Evolutionary conservation across 2,329 filamentous ascomycete genomes (phyloP).

Genomic region (Monascus ruber): DNA sequence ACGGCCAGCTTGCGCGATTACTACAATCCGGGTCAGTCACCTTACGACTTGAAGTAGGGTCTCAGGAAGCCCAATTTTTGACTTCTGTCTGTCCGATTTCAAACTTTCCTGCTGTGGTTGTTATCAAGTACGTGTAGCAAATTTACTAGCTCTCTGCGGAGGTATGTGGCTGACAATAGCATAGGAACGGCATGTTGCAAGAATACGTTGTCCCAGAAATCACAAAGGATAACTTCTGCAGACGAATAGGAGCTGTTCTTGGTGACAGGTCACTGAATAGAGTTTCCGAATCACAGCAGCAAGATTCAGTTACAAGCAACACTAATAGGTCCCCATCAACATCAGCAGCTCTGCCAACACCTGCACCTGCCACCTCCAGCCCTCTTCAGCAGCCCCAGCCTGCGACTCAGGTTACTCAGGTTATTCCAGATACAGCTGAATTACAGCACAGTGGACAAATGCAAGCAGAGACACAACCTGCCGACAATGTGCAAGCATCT

Average conservation of each 20-base stretch:
- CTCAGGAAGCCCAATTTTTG: conserved; percentile 70
- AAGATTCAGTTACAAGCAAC: conserved; percentile 1
- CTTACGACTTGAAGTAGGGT: conserved; percentile 59
- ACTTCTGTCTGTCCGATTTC: conserved; percentile 72
- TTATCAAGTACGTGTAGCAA: conserved; percentile 53
- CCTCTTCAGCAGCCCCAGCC: conserved; percentile 2
- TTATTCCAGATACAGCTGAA: too few species aligned
- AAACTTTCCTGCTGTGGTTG: conserved; percentile 63
- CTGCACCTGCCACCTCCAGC: background rate
- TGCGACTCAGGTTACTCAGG: background rate
- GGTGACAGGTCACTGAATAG: conserved; percentile 8
- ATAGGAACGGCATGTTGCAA: conserved; percentile 60
- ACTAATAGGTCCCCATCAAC: background rate
- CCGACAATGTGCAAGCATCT: conserved; percentile 13
- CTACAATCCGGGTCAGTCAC: conserved; percentile 55
- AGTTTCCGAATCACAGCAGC: conserved; percentile 1
- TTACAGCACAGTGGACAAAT: background rate
- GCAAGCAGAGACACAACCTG: conserved; percentile 8
- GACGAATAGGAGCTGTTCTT: conserved; percentile 40
- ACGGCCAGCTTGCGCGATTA: conserved; percentile 41
- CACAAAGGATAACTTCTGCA: conserved; percentile 54
- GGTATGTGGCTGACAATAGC: conserved; percentile 6
- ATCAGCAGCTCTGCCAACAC: background rate
- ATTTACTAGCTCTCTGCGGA: background rate
- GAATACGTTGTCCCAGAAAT: conserved; percentile 61